Conservation (phyloP, 306 rosid species). For the Lupinus albus region DNA sequence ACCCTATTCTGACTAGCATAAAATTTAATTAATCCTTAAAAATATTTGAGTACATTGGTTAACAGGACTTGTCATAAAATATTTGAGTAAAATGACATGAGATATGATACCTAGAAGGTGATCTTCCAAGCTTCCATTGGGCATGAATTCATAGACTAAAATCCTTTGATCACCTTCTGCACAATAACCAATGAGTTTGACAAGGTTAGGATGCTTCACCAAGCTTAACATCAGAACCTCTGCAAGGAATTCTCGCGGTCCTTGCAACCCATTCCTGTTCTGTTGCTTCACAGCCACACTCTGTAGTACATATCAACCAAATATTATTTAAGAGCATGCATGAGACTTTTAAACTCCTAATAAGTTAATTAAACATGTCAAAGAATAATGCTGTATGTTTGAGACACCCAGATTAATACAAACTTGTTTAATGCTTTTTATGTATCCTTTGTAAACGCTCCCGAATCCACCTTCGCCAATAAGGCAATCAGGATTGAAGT, state of each 20-base stretch:
- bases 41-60: no score
- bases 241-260: conserved; percentile 53
- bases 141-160: conserved; percentile 53
- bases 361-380: no score
- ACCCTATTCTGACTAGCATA: no score
- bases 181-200: conserved; percentile 52
- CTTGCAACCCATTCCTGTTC: conserved; percentile 50
- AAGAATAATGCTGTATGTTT: background rate
- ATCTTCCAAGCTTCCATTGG: conserved; percentile 51
- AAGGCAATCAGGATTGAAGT: conserved; percentile 35
- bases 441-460: conserved; percentile 48
- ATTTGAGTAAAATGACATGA: background rate
- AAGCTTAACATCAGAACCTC: conserved; percentile 60
- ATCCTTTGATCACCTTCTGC: conserved; percentile 53
- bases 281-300: conserved; percentile 55
- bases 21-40: no score
- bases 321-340: background rate
- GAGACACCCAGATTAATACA: background rate
- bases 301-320: conserved; percentile 29
- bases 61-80: no score
- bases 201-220: conserved; percentile 51
- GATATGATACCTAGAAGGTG: conserved; percentile 48
- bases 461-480: conserved; percentile 58
- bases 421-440: conserved; percentile 26
- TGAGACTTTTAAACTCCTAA: background rate